Evolutionary conservation across 2,329 filamentous ascomycete species (phyloP).

Genomic region (Hypomyces rosellus): DNA sequence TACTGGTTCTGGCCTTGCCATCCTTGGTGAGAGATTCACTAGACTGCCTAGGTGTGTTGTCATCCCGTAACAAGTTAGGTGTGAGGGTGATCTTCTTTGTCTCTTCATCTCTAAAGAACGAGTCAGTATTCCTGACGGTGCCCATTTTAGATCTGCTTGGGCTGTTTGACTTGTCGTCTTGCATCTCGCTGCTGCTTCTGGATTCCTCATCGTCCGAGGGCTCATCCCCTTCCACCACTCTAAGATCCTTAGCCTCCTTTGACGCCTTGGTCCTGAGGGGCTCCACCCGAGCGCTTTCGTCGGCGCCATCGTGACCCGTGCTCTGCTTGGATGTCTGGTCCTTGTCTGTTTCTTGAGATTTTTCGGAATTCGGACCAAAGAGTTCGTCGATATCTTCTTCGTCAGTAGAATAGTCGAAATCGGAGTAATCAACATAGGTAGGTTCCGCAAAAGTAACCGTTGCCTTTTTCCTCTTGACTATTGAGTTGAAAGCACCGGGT

Average conservation of each 20-base stretch:
- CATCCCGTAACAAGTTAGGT: constrained; percentile 83
- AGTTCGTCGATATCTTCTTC: constrained; percentile 51
- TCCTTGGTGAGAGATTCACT: constrained; percentile 39
- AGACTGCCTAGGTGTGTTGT: constrained; percentile 54
- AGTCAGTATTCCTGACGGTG: constrained; percentile 84
- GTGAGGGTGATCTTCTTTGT: constrained; percentile 97
- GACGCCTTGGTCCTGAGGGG: constrained; percentile 44
- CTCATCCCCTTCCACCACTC: constrained; percentile 29
- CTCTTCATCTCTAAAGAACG: constrained; percentile 97
- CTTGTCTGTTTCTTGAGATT: constrained; percentile 26
- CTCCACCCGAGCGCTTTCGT: constrained; percentile 50
- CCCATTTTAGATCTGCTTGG: constrained; percentile 70
- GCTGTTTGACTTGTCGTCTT: constrained; percentile 47
- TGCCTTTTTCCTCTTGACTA: constrained; percentile 70
- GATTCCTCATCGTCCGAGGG: constrained; percentile 29
- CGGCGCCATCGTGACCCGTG: constrained; percentile 27
- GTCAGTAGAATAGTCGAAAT: constrained; percentile 78
- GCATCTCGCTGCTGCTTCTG: constrained; percentile 59
- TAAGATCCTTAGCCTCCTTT: constrained; percentile 39
- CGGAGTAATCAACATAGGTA: constrained; percentile 82
- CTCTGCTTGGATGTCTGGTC: constrained; percentile 22
- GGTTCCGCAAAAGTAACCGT: constrained; percentile 80
- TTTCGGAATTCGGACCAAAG: constrained; percentile 29
- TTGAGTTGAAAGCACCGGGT: constrained; percentile 63
- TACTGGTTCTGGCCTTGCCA: constrained; percentile 54